Evolutionary conservation across 495 filamentous ascomycete species (phyloP), one percentile per base, ranked within the genome.

Genomic region (Hypoxylon rickii): DNA sequence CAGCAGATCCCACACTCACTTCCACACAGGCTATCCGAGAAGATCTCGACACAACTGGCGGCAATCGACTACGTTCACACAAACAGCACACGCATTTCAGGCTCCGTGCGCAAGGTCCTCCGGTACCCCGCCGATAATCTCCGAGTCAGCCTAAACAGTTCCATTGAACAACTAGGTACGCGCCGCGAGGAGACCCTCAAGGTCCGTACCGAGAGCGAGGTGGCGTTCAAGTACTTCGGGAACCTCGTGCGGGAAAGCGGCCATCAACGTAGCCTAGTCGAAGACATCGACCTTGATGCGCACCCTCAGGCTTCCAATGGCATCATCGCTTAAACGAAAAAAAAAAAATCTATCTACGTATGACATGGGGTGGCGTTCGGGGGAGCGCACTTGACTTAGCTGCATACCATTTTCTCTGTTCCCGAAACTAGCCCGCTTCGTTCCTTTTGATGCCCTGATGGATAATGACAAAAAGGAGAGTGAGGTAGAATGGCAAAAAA

Each of bases 21-120:
- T 7, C 94, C 94, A 31, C 85, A 87, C 47, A 92, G 93, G 24
- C 83, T 98, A 13, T 88, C 85, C 40, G 80, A 77, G 69, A 97
- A 96, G 75, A 89, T 98, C 63, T 83, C 88, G 7, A 73, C 81
- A 32, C 86, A 87, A 61, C 86, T 98, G 20, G 76, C 78, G 17
- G 78, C 84, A 16, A 84, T 96, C 67, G 94, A 98, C 75, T 98
- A 97, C 68, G 87, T 92, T 8, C 95, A 98, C 71, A 72, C 81
- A 53, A 98, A 98, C 76, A 82, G 89, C 58, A 79, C 79, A 19
- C 88, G 94, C 19, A 92, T 98, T 57, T 85, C 87, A 6, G 73
- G 81, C 42, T 88, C 93, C 40, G 89, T 93, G 21, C 88, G 93
- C 44, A 89, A 90, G 66, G 88, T 96, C 13, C 84, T 98, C 31